Evolutionary conservation across 352 stramenopile species (phyloP), one percentile per base, ranked within the genome.

Genomic region (Phytophthora pini): DNA sequence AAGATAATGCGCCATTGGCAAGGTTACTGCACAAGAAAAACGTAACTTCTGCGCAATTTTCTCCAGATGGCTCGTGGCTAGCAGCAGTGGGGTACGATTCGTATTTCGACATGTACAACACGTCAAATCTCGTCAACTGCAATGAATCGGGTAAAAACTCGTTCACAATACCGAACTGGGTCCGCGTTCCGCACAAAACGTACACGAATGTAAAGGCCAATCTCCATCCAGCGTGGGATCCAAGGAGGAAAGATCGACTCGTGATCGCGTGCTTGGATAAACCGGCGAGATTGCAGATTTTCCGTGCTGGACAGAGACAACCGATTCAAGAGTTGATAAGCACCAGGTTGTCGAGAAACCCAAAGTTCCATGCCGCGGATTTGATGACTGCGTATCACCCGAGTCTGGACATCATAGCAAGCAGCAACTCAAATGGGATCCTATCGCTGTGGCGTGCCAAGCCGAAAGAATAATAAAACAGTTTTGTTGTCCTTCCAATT

Each of bases 321-420:
- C 80, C 82, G 10, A 70, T 89, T 54, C 87, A 85, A 46, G 72
- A 87, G 40, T 65, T 93, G 12, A 74, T 17, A 40, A 83, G 73
- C 12, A 70, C 89, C 20, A 38, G 24, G 45, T 67, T 53, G 5
- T 83, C 79, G 34, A 27, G 29, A 34, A 34, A 34, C 29, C 29
- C 29, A 9, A 34, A 34, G 29, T 34, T 34, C 9, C 4, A 41
- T 17, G 10, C 26, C 11, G 5, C 73, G 89, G 72, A 90, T 65
- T 84, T 83, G 47, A 80, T 93, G 57, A 94, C 89, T 52, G 72
- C 77, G 1, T 93, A 91, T 61, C 88, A 96, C 50, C 82, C 86
- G n/a, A 71, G 72, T 38, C 57, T 84, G 24, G 66, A 87, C n/a
- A 56, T 81, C 12, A 84, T 96, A 40, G 77, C 74, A 0, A 79